Percentiles rank a stretch among this genome's conserved stretches.
These are phyloP conservation scores for Yarrowia sp. DNA, from an alignment of 805 yeast species.

Conservation along the genomic window DNA sequence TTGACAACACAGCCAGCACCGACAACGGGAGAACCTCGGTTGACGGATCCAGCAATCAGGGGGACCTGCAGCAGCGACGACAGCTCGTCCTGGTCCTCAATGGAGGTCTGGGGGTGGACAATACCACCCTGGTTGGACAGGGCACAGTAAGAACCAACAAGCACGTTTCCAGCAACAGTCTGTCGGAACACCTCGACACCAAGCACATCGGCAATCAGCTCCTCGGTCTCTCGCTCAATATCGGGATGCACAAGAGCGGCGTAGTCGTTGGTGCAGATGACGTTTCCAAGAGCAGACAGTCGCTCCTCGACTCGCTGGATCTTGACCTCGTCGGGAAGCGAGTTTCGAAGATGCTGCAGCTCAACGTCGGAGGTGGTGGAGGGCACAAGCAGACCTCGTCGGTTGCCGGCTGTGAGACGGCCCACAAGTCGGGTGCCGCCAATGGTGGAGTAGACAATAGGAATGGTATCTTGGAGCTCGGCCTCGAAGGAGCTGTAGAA, in stretches of 20 bases:
- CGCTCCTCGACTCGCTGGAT: conserved; percentile 98
- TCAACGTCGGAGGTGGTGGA: conserved; percentile 98
- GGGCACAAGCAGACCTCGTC: conserved; percentile 96
- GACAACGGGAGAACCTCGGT: conserved; percentile 96
- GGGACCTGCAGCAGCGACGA: conserved; percentile 96
- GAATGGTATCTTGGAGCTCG: conserved; percentile 94
- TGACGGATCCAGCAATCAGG: conserved; percentile 96
- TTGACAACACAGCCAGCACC: conserved; percentile 99
- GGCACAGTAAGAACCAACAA: conserved; percentile 96
- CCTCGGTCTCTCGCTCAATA: conserved; percentile 98
- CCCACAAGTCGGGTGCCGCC: conserved; percentile 99
- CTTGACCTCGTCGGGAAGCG: conserved; percentile 92
- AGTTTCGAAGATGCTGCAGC: conserved; percentile 94
- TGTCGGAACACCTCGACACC: conserved; percentile 99
- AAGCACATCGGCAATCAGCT: conserved; percentile 93
- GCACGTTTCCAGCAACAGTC: conserved; percentile 96
- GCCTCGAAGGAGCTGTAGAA: conserved; percentile 93
- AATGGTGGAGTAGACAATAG: conserved; percentile 95
- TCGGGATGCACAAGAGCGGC: conserved; percentile 99
- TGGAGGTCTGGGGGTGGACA: conserved; percentile 96
- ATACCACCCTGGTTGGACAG: conserved; percentile 97
- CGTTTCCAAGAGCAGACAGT: conserved; percentile 95
- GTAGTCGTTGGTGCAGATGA: conserved; percentile 97
- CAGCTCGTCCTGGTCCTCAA: conserved; percentile 98
- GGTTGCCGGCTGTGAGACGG: conserved; percentile 97